These are phyloP conservation scores for Waltergamsia citrina DNA, from an alignment of 2,329 filamentous ascomycete species.

Conservation along the genomic window DNA sequence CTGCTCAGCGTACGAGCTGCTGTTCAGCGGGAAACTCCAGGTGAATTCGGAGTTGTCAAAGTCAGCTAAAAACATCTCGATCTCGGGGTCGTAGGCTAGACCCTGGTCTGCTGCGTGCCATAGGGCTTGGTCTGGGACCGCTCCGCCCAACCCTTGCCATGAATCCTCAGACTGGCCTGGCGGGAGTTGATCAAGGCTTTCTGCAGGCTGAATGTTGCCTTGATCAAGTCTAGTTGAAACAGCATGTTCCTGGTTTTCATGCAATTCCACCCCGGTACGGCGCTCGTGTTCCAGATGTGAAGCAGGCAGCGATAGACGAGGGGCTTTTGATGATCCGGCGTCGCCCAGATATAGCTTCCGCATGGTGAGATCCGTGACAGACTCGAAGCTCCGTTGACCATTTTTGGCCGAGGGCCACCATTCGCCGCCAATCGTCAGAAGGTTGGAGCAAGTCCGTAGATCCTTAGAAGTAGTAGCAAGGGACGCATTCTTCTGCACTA, in stretches of 20 bases:
- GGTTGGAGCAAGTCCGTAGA: constrained; percentile 21
- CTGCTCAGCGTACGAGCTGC: no score
- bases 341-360: not conserved
- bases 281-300: not conserved
- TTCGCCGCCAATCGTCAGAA: constrained; percentile 26
- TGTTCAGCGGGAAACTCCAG: constrained; percentile 3
- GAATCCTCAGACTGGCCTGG: no score
- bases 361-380: constrained; percentile 1
- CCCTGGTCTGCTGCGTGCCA: not conserved
- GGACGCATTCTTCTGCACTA: constrained; percentile 13
- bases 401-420: constrained; percentile 27
- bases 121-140: not conserved
- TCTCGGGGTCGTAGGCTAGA: not conserved
- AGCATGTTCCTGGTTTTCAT: not conserved
- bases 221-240: not conserved
- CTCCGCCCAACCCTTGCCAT: no score
- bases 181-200: no score
- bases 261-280: not conserved
- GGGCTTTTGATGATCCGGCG: not conserved
- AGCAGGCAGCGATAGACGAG: no score
- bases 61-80: constrained; percentile 1
- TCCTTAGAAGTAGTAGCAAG: constrained; percentile 8
- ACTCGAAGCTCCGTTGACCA: constrained; percentile 18
- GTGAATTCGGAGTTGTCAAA: constrained; percentile 1
- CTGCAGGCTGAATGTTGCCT: not conserved